phyloP scores from a whole-genome alignment of 495 filamentous ascomycete genomes.

The Aspergillus carlsbadensis region DNA sequence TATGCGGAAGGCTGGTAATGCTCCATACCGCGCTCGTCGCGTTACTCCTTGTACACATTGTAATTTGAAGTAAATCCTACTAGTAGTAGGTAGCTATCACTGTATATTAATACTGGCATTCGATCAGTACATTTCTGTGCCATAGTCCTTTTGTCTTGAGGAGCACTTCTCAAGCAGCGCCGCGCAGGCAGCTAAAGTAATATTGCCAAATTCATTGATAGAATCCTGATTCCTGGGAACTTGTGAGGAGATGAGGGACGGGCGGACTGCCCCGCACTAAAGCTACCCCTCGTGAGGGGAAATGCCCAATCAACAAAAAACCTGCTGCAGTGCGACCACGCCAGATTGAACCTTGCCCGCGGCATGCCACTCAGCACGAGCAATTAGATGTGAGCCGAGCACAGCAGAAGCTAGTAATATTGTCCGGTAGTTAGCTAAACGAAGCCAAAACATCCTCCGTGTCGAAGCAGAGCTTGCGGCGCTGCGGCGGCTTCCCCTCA shows the following conservation, averaged over 20 bases:
- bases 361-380: background rate
- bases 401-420: background rate
- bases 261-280: slow-evolving; percentile 2
- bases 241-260: slow-evolving; percentile 7
- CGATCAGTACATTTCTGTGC: too few relatives aligned
- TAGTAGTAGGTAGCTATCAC: too few relatives aligned
- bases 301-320: background rate
- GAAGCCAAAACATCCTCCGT: slow-evolving; percentile 1
- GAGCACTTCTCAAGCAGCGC: too few relatives aligned
- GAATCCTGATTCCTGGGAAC: background rate
- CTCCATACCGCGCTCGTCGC: too few relatives aligned
- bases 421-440: background rate
- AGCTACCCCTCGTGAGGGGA: slow-evolving; percentile 17
- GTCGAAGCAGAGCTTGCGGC: background rate
- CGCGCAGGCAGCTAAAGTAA: too few relatives aligned
- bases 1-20: too few relatives aligned
- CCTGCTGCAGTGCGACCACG: background rate
- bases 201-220: too few relatives aligned
- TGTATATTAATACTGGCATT: too few relatives aligned
- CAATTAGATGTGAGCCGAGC: background rate
- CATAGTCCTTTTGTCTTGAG: too few relatives aligned
- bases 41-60: too few relatives aligned
- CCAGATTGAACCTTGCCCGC: background rate
- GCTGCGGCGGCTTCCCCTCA: background rate
- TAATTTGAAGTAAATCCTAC: too few relatives aligned